Conservation (phyloP, 2,329 filamentous ascomycete species). For the Scleromitrula shiraiana region DNA sequence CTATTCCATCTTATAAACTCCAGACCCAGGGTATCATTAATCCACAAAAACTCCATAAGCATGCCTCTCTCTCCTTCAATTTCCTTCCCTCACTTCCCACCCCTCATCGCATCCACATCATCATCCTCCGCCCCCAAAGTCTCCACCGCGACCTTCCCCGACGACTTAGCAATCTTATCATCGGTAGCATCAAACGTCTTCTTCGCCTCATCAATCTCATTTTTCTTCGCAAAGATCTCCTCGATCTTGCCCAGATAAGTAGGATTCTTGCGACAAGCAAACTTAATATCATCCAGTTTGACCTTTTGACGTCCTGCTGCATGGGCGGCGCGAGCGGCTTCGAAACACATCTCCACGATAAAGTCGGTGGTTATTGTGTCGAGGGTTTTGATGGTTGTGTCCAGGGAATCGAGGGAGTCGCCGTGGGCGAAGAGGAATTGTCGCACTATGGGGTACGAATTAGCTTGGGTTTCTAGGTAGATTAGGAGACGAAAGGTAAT, state of each 20-base stretch:
- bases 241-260: slow-evolving; percentile 81
- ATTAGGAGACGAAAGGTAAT: not conserved
- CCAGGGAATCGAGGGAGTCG: slow-evolving; percentile 68
- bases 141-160: slow-evolving; percentile 37
- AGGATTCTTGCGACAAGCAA: slow-evolving; percentile 79
- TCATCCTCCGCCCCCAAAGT: slow-evolving; percentile 46
- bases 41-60: no score
- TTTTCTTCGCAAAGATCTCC: slow-evolving; percentile 82
- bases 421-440: slow-evolving; percentile 74
- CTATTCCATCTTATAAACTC: no score
- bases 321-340: slow-evolving; percentile 76
- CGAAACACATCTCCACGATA: slow-evolving; percentile 87
- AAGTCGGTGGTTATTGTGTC: slow-evolving; percentile 97
- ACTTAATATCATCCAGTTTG: slow-evolving; percentile 97
- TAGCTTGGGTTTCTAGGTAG: not conserved
- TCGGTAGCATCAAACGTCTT: slow-evolving; percentile 67
- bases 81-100: slow-evolving; percentile 18
- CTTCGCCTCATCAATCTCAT: slow-evolving; percentile 73
- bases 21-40: no score
- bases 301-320: slow-evolving; percentile 90
- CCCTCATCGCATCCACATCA: slow-evolving; percentile 34
- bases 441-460: slow-evolving; percentile 43
- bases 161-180: slow-evolving; percentile 50
- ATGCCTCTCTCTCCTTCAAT: no score
- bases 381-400: slow-evolving; percentile 75